Conservation (phyloP, 2,329 filamentous ascomycete species). For the Sporothrix pallida region DNA sequence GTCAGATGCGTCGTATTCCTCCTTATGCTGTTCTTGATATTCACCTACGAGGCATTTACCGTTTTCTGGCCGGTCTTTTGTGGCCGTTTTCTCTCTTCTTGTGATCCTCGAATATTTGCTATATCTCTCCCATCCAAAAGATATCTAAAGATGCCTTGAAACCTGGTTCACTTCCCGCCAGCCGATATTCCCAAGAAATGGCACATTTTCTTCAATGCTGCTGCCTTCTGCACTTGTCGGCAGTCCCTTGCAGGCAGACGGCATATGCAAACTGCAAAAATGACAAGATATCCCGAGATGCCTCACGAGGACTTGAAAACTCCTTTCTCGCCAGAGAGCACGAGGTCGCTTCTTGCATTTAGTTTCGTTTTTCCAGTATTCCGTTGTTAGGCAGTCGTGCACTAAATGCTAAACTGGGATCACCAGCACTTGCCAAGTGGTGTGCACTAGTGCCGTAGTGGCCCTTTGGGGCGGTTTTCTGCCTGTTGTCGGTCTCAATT, state of each 20-base stretch:
- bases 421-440: slow-evolving; percentile 16
- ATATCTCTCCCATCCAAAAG: too few species aligned
- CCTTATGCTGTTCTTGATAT: too few species aligned
- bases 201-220: not conserved
- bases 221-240: slow-evolving; percentile 25
- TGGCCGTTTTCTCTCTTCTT: not conserved
- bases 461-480: slow-evolving; percentile 29
- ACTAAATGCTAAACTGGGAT: not conserved
- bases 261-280: slow-evolving; percentile 30
- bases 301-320: not conserved
- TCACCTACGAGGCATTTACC: not conserved
- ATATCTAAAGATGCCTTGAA: not conserved
- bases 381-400: not conserved
- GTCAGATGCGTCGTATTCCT: too few species aligned
- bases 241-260: slow-evolving; percentile 39
- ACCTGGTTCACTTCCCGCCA: not conserved
- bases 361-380: not conserved
- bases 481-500: not conserved
- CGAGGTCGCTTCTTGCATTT: not conserved
- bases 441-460: slow-evolving; percentile 17
- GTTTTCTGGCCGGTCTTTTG: not conserved
- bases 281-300: not conserved
- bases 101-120: too few species aligned
- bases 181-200: not conserved
- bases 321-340: not conserved